Base-by-base conservation (phyloP, 768 basidiomycete genomes). In the Macrolepiota dolichaula region DNA sequence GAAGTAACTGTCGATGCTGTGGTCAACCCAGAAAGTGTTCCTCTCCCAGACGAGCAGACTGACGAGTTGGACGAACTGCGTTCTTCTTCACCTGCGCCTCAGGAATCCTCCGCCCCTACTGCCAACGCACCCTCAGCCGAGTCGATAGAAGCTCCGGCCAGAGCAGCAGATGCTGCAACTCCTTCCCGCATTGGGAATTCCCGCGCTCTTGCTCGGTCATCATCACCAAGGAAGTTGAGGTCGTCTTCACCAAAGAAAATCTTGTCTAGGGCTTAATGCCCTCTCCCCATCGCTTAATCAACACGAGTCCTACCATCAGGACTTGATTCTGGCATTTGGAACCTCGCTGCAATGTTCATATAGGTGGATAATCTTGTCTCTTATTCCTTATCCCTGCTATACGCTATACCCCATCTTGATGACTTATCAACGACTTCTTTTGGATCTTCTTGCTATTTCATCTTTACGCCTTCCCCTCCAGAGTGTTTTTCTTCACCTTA, bases 11-110 rank as follows among this genome's bases (percentile, higher is more conserved):
- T 27, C 19, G 55, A n/a, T n/a, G 42, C 42, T 22, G n/a, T 57
- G 22, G 57, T 60, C 5, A 51, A 60, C 4, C 65, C 65, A n/a
- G 65, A 66, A 54, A 62, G 57, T 22, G 47, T 66, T 9, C 65
- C 65, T 35, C 56, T 66, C 25, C 65, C 65, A 25, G 59, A 56
- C 11, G 65, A 63, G 36, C 55, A 50, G 12, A 60, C 37, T 38
- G 59, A 51, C 1, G 65, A 66, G 36, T 36, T 62, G 22, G 65
- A 66, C 35, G 66, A 67, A n/a, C 51, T 57, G 15, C 38, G 29
- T 4, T 60, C 59, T 7, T 60, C 51, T 15, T 35, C 59, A 53
- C 59, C 59, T 2, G 13, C 47, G 17, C 50, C 49, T 19, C 25
- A 51, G n/a, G 29, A 32, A 7, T 3, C 29, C 29, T 32, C 29